phyloP scores from a whole-genome alignment of 2,329 filamentous ascomycete species.

The Cercospora sojina region DNA sequence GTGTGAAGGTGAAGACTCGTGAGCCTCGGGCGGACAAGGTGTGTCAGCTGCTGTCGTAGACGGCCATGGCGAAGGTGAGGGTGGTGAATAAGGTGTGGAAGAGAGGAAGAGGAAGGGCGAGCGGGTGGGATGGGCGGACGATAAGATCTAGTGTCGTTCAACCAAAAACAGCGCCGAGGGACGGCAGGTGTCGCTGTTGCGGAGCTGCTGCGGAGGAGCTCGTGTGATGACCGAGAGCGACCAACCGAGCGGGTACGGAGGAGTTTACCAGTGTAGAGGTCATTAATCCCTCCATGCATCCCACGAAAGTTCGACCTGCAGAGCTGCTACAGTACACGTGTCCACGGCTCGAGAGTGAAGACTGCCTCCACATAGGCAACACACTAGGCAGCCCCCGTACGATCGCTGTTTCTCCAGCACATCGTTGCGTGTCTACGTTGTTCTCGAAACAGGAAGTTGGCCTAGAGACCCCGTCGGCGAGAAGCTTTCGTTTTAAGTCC shows the following conservation, averaged over 20 bases:
- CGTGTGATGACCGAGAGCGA: not conserved
- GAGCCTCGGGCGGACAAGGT: conserved; percentile 8
- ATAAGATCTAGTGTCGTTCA: conserved; percentile 10
- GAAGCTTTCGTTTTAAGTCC: conserved; percentile 1
- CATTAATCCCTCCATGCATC: too few relatives aligned
- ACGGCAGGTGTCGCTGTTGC: not conserved
- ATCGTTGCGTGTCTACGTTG: not conserved
- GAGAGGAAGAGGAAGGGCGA: not conserved
- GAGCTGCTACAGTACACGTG: not conserved
- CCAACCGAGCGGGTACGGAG: not conserved
- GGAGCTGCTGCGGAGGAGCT: not conserved
- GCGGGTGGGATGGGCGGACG: not conserved
- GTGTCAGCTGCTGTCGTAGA: conserved; percentile 33
- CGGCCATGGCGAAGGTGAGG: conserved; percentile 20
- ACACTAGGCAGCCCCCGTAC: too few relatives aligned
- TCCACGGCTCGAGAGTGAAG: not conserved
- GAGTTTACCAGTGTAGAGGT: not conserved
- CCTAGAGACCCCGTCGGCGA: not conserved
- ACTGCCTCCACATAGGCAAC: not conserved
- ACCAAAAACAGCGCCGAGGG: not conserved
- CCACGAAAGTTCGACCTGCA: too few relatives aligned
- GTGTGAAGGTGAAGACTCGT: conserved; percentile 18
- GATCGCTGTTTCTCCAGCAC: not conserved
- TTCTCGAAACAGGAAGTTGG: not conserved
- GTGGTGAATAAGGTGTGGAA: conserved; percentile 1